A percentile compares a stretch with the other conserved stretches of the same genome.
Conservation (phyloP, 495 filamentous ascomycete species). For the Aspergillus heteromorphus region DNA sequence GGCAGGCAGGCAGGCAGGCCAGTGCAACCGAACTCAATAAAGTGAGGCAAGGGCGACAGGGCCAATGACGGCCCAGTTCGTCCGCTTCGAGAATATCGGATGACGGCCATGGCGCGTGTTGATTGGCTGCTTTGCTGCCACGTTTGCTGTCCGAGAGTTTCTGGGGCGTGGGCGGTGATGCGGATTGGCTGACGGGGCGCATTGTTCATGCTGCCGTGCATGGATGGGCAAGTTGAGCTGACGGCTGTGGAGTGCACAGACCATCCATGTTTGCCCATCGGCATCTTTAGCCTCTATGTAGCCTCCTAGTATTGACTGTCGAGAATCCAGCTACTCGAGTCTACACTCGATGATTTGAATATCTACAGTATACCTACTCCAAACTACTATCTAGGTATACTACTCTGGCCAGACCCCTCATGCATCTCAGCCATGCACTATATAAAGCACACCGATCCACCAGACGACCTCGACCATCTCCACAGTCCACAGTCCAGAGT, state of each 20-base stretch:
- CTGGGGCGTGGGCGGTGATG: not conserved
- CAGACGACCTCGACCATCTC: not conserved
- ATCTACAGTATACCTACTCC: too few species aligned
- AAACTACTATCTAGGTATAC: not conserved
- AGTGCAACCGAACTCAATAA: conserved; percentile 1
- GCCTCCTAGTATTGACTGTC: too few species aligned
- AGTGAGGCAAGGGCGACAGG: conserved; percentile 13
- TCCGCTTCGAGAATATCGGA: conserved; percentile 11
- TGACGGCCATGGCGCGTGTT: conserved; percentile 4
- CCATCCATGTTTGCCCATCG: not conserved
- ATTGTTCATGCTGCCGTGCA: not conserved
- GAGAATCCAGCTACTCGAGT: too few species aligned
- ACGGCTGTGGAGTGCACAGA: not conserved
- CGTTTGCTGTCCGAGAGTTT: conserved; percentile 4
- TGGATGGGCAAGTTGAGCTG: not conserved
- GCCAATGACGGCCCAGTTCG: conserved; percentile 8
- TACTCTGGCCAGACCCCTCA: not conserved
- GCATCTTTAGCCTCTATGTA: too few species aligned
- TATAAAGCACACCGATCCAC: not conserved
- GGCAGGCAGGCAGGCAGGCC: too few species aligned
- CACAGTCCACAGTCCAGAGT: too few species aligned
- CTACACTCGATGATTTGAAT: too few species aligned
- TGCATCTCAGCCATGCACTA: not conserved
- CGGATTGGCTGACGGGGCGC: not conserved
- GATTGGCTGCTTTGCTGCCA: conserved; percentile 19